Evolutionary conservation across 1,139 yeast species (phyloP).

Genomic region (Hemisphaericaspora subhashii): DNA sequence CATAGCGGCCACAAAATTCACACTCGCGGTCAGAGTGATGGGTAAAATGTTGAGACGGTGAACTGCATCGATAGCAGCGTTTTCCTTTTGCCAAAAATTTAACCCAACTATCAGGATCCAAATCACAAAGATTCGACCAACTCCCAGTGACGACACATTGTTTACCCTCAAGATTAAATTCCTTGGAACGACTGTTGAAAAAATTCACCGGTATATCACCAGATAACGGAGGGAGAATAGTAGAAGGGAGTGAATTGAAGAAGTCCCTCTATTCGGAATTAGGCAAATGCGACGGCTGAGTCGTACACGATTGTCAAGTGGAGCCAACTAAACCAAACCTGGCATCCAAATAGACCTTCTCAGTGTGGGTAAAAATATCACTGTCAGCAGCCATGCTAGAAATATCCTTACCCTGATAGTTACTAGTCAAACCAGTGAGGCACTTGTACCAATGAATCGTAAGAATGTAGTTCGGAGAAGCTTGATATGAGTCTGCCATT

Average conservation of each 20-base stretch:
- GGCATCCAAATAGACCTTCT: neutral
- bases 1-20: no score
- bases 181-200: neutral
- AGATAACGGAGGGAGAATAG: neutral
- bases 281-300: no score
- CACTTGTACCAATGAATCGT: neutral
- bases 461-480: neutral
- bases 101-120: neutral
- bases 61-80: slow-evolving; percentile 21
- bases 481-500: neutral
- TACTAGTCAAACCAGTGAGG: neutral
- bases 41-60: slow-evolving; percentile 21
- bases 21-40: no score
- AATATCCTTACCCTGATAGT: neutral
- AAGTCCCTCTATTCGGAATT: no score
- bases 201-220: neutral
- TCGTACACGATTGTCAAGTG: neutral
- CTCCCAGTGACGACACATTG: neutral
- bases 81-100: no score
- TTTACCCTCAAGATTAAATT: neutral
- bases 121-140: neutral
- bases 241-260: neutral
- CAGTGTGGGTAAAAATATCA: neutral
- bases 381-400: neutral
- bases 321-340: neutral